phyloP scores from a whole-genome alignment of 2,329 filamentous ascomycete genomes.

The Verticillium nubilum region DNA sequence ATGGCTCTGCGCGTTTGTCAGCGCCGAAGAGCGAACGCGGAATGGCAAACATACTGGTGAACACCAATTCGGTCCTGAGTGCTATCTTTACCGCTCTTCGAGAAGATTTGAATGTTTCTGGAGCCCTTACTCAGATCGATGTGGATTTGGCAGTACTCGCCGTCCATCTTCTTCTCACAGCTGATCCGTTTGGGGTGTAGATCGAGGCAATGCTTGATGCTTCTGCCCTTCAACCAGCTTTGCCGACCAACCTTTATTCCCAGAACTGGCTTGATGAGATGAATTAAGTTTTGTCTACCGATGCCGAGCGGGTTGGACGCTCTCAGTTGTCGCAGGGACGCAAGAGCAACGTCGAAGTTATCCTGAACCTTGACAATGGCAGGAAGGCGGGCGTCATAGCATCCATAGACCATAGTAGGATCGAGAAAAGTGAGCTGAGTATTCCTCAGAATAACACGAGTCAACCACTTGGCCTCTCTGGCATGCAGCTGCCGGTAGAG shows the following conservation, averaged over 20 bases:
- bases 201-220: slow-evolving; percentile 68
- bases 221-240: slow-evolving; percentile 59
- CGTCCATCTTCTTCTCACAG: slow-evolving; percentile 78
- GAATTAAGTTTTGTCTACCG: slow-evolving; percentile 15
- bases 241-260: slow-evolving; percentile 62
- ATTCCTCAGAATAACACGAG: slow-evolving; percentile 72
- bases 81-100: slow-evolving; percentile 87
- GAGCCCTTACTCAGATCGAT: slow-evolving; percentile 56
- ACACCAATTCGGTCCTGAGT: slow-evolving; percentile 63
- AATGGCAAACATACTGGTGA: slow-evolving; percentile 37
- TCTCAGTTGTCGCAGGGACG: slow-evolving; percentile 38
- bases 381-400: slow-evolving; percentile 66
- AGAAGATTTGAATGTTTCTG: slow-evolving; percentile 71
- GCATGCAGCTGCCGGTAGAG: slow-evolving; percentile 58
- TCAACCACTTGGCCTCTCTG: slow-evolving; percentile 80
- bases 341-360: slow-evolving; percentile 56
- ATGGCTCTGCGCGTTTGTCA: slow-evolving; percentile 41
- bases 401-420: slow-evolving; percentile 44
- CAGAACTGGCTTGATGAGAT: slow-evolving; percentile 44
- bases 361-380: slow-evolving; percentile 65
- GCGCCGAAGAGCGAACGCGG: neutral
- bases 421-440: slow-evolving; percentile 65
- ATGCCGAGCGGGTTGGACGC: slow-evolving; percentile 17
- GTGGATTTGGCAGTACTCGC: slow-evolving; percentile 87
- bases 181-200: slow-evolving; percentile 61